Conservation (phyloP, 306 rosid species). For the Carpinus fangiana region DNA sequence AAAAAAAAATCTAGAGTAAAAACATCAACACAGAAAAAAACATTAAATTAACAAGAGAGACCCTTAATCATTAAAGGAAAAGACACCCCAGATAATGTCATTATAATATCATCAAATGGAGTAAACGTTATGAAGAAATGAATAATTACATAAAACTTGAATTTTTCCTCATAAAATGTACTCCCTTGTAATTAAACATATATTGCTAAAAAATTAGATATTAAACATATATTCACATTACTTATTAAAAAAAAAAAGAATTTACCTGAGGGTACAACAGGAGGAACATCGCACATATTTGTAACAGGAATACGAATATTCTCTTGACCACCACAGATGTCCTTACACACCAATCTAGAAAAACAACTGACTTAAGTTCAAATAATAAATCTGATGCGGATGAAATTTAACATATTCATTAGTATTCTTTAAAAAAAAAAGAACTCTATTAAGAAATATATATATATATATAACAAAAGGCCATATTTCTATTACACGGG, state of each 20-base stretch:
- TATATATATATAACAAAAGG: neutral
- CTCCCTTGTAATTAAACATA: constrained; percentile 11
- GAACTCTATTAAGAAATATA: neutral
- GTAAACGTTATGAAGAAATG: neutral
- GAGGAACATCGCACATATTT: constrained; percentile 79
- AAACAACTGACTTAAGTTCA: constrained; percentile 18
- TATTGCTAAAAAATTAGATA: neutral
- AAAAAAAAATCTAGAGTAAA: neutral
- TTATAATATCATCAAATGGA: neutral
- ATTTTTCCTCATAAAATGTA: neutral
- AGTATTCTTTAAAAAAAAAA: neutral
- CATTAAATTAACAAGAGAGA: neutral
- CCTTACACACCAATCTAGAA: constrained; percentile 78
- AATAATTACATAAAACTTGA: neutral
- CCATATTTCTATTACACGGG: neutral
- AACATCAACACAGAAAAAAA: neutral
- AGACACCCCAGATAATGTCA: neutral
- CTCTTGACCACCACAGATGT: constrained; percentile 81
- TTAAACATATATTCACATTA: too few relatives aligned
- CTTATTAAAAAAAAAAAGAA: too few relatives aligned
- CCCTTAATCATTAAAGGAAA: neutral
- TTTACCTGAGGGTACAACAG: constrained; percentile 85
- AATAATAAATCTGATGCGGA: neutral
- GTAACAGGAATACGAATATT: constrained; percentile 76
- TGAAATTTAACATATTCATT: neutral